These are phyloP conservation scores for Alternaria triticimaculans DNA, from an alignment of 2,329 filamentous ascomycete genomes.

Conservation along the genomic window DNA sequence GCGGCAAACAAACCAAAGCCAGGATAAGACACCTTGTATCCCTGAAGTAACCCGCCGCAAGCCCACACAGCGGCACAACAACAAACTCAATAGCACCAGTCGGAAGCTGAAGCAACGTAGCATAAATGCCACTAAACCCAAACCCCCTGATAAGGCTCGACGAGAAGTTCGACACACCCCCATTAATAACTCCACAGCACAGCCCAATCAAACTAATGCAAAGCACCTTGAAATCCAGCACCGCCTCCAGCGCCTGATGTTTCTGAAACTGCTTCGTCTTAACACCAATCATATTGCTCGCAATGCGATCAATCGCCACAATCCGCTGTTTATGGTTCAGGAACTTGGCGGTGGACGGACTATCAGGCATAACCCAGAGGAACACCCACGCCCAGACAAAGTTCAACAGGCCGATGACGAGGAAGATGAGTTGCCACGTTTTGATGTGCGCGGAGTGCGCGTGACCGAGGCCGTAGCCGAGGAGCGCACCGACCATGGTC, in stretches of 20 bases:
- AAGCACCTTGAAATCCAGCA: constrained; percentile 50
- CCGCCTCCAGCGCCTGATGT: constrained; percentile 50
- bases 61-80: constrained; percentile 44
- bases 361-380: constrained; percentile 48
- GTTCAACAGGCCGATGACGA: constrained; percentile 47
- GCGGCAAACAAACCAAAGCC: constrained; percentile 52
- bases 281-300: constrained; percentile 52
- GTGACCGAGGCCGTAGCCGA: constrained; percentile 47
- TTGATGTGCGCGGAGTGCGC: constrained; percentile 32
- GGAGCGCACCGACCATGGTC: constrained; percentile 47
- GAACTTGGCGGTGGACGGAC: constrained; percentile 46
- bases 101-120: constrained; percentile 53
- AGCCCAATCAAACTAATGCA: constrained; percentile 52
- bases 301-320: constrained; percentile 50
- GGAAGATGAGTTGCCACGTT: constrained; percentile 48
- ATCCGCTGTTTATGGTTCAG: constrained; percentile 49
- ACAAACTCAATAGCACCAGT: constrained; percentile 55
- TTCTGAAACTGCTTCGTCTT: constrained; percentile 49
- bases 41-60: constrained; percentile 42
- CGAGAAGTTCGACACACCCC: constrained; percentile 59
- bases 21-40: constrained; percentile 42
- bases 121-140: constrained; percentile 50
- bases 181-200: constrained; percentile 57
- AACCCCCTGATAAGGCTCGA: constrained; percentile 56
- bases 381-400: constrained; percentile 47